A percentile compares a stretch with the other conserved stretches of the same genome.
These are phyloP conservation scores for Phylloporus rhodoxanthus DNA, from an alignment of 768 basidiomycete genomes.

Conservation along the genomic window DNA sequence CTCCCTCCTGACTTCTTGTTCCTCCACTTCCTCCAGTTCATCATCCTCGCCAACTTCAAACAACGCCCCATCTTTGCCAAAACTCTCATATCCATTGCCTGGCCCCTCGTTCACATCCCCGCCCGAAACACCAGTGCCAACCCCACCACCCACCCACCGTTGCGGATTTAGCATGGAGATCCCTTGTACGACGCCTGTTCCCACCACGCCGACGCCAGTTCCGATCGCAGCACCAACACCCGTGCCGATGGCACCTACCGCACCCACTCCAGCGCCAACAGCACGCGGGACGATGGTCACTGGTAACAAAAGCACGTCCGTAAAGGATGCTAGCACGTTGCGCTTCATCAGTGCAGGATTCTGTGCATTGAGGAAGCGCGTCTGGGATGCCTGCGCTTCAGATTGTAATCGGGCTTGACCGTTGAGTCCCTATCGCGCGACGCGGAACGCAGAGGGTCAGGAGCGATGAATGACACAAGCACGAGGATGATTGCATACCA, in stretches of 20 bases:
- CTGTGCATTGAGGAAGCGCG: conserved; percentile 74
- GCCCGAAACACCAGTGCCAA: not conserved
- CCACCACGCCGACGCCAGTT: conserved; percentile 47
- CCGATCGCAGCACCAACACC: conserved; percentile 37
- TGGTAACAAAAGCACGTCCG: conserved; percentile 80
- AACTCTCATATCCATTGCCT: conserved; percentile 18
- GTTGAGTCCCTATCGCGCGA: conserved; percentile 4
- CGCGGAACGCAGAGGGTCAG: not conserved
- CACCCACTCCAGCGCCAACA: conserved; percentile 63
- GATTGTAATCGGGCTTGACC: not conserved
- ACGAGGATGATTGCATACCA: conserved; percentile 31
- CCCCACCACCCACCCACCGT: conserved; percentile 59
- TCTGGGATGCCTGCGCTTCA: conserved; percentile 7
- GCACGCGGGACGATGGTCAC: conserved; percentile 94
- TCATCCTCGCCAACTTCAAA: conserved; percentile 48
- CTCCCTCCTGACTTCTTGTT: conserved; percentile 15
- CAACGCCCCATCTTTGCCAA: conserved; percentile 34
- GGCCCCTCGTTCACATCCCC: not conserved
- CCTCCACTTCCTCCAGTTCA: conserved; percentile 17
- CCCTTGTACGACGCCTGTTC: conserved; percentile 73
- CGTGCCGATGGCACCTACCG: not conserved
- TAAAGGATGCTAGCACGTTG: conserved; percentile 89
- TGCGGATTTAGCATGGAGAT: conserved; percentile 88
- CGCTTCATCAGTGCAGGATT: conserved; percentile 92
- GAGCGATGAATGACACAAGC: not conserved